Evolutionary conservation across 78 protist genomes (phyloP).

Genomic region (Dictyostelium firmibasis): DNA sequence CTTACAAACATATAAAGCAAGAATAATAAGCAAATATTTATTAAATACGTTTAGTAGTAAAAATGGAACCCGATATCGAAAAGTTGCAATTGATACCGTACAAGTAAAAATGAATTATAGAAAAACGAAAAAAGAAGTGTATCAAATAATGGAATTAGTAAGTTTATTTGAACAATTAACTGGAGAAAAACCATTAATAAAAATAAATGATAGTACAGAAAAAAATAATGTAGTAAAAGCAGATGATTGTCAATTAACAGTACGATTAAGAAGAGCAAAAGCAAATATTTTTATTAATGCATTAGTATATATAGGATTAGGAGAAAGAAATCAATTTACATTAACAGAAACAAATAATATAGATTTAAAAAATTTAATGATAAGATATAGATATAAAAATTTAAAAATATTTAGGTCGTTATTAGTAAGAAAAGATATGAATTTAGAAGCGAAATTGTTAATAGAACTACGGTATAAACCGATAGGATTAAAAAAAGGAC

Average conservation of each 20-base stretch:
- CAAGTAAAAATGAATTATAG: neutral
- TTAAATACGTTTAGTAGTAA: neutral
- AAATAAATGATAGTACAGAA: neutral
- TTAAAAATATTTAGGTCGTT: neutral
- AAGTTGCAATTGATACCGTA: neutral
- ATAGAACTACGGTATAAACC: neutral
- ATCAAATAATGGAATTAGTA: neutral
- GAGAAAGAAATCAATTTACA: neutral
- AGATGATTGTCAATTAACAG: neutral
- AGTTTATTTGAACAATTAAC: slow-evolving; percentile 1
- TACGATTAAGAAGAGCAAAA: neutral
- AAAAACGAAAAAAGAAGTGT: slow-evolving; percentile 2
- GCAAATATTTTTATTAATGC: neutral
- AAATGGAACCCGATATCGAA: neutral
- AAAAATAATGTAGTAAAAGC: neutral
- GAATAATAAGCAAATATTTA: neutral
- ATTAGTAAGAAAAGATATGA: neutral
- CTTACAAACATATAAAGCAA: neutral
- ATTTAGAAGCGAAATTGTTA: neutral
- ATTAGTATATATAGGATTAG: neutral
- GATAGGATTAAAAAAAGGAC: neutral
- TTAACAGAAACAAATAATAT: neutral
- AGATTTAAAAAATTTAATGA: neutral
- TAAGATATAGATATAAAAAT: neutral
- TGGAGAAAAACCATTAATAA: neutral